A percentile compares a stretch with the other conserved stretches of the same genome.
These are phyloP conservation scores for Telfairia occidentalis DNA, from an alignment of 331 rosid genomes.

Conservation along the genomic window DNA sequence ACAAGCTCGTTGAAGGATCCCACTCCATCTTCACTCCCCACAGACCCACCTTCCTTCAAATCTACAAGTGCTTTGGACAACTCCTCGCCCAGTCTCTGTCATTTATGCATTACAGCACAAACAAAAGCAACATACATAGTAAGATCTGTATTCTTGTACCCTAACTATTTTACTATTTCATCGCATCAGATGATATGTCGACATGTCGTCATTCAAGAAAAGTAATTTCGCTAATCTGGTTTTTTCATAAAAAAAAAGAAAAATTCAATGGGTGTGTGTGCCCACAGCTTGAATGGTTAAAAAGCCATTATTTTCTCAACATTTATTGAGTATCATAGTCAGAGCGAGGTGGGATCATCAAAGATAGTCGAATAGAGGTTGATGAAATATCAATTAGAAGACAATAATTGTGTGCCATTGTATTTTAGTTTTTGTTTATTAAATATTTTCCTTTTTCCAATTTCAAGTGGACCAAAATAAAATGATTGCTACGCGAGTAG, in stretches of 20 bases:
- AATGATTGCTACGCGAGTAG: slow-evolving; percentile 30
- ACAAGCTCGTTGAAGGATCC: slow-evolving; percentile 75
- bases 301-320: slow-evolving; percentile 1
- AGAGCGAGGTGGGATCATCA: not conserved
- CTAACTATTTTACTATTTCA: no score
- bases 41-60: slow-evolving; percentile 34
- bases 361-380: not conserved
- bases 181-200: no score
- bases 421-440: not conserved
- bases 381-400: not conserved
- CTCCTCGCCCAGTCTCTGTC: slow-evolving; percentile 77
- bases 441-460: not conserved
- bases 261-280: slow-evolving; percentile 13
- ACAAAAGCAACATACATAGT: slow-evolving; percentile 10
- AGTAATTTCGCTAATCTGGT: not conserved
- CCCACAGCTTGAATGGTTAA: not conserved
- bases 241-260: no score
- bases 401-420: not conserved
- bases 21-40: slow-evolving; percentile 26
- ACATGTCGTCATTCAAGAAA: not conserved
- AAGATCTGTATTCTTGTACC: not conserved
- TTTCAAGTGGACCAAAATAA: slow-evolving; percentile 22
- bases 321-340: not conserved
- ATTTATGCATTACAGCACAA: slow-evolving; percentile 20
- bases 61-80: slow-evolving; percentile 53